A percentile compares a stretch with the other conserved stretches of the same genome.
phyloP scores from a whole-genome alignment of 768 basidiomycete genomes.

The Boletus reticulatus region DNA sequence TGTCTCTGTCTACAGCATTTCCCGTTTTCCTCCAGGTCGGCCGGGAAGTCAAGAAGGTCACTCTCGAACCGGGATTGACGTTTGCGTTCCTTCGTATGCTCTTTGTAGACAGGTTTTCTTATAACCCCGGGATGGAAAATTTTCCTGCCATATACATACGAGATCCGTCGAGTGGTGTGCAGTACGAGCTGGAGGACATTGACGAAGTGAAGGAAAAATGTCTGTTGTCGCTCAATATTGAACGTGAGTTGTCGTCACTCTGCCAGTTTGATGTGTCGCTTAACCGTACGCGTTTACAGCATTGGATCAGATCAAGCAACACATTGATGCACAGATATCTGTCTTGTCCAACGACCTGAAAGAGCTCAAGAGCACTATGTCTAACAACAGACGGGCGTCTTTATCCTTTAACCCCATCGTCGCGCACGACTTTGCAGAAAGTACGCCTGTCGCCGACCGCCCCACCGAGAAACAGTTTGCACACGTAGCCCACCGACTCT shows the following conservation, averaged over 20 bases:
- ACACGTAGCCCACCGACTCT: constrained; percentile 68
- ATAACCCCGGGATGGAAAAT: constrained; percentile 89
- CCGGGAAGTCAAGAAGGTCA: constrained; percentile 85
- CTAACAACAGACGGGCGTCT: constrained; percentile 53
- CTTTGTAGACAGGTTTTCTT: constrained; percentile 94
- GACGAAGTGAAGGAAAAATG: constrained; percentile 89
- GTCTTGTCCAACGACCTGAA: constrained; percentile 84
- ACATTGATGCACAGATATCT: constrained; percentile 91
- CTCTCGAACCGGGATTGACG: constrained; percentile 65
- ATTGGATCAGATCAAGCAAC: constrained; percentile 97
- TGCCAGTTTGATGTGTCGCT: constrained; percentile 3
- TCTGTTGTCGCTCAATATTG: constrained; percentile 89
- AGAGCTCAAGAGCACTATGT: constrained; percentile 72
- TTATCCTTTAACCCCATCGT: constrained; percentile 45
- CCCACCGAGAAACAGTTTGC: constrained; percentile 77
- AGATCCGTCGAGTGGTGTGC: constrained; percentile 87
- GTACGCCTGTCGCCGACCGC: constrained; percentile 61
- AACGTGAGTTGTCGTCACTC: constrained; percentile 63
- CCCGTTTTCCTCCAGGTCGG: constrained; percentile 88
- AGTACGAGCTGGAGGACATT: constrained; percentile 94
- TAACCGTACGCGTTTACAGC: constrained; percentile 45
- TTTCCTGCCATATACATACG: constrained; percentile 96
- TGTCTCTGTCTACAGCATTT: constrained; percentile 34
- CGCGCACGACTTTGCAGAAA: constrained; percentile 58
- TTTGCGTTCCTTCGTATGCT: constrained; percentile 77